A percentile compares a stretch with the other conserved stretches of the same genome.
Evolutionary conservation across 1,139 yeast genomes (phyloP).

Genomic region (Magnusiomyces fungicola): DNA sequence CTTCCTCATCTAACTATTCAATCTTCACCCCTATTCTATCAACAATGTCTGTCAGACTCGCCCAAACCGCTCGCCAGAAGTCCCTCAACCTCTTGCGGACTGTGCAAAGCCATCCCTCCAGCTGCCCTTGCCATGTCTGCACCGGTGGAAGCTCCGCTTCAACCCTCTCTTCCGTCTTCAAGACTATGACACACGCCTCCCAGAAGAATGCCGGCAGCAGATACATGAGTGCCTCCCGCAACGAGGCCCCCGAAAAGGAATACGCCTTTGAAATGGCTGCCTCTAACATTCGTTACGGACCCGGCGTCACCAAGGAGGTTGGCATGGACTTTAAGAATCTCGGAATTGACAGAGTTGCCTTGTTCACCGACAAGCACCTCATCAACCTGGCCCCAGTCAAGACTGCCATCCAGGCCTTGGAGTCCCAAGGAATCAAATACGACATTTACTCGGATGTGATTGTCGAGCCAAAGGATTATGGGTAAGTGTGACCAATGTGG

Average conservation of each 20-base stretch:
- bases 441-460: conserved; percentile 34
- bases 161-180: conserved; percentile 9
- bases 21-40: neutral
- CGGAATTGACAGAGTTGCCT: conserved; percentile 28
- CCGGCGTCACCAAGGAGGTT: conserved; percentile 36
- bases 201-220: conserved; percentile 17
- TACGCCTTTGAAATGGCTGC: conserved; percentile 40
- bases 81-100: conserved; percentile 22
- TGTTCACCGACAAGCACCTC: conserved; percentile 19
- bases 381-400: conserved; percentile 30
- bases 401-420: conserved; percentile 32
- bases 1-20: neutral
- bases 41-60: conserved; percentile 7
- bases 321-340: conserved; percentile 36
- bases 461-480: conserved; percentile 37
- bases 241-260: conserved; percentile 25
- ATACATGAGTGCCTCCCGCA: conserved; percentile 15
- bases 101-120: conserved; percentile 29
- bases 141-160: conserved; percentile 16
- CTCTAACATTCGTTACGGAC: conserved; percentile 36
- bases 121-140: conserved; percentile 34
- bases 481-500: conserved; percentile 7
- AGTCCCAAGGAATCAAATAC: conserved; percentile 32
- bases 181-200: conserved; percentile 4
- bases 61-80: conserved; percentile 3